Base-by-base conservation (phyloP, 805 yeast genomes). In the Kodamaea hsintzibuensis region DNA sequence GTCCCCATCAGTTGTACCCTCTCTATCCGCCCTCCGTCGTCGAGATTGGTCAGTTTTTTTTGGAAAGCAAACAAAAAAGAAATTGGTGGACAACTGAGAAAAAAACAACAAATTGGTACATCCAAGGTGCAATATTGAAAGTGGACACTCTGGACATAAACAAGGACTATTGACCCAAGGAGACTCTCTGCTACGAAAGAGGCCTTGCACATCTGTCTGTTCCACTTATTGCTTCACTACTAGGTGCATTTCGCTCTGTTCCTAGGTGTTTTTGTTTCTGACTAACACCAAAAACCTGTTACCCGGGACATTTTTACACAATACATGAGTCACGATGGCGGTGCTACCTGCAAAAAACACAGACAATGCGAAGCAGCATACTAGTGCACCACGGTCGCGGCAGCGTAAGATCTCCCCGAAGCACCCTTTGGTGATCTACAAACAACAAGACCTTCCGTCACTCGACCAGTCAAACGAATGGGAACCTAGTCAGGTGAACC, bases 331-430 rank as follows among this genome's bases (percentile, higher is more conserved):
- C 39, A 35, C 39, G 18, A 75, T 75, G 79, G 79, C 79, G 52
- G 65, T 73, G 47, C 72, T 71, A 51, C 77, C 77, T 53, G 66
- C 77, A 38, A 73, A 70, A 44, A 68, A 66, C 49, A 65, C 72
- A 51, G 60, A 63, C 72, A 45, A 60, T 57, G 55, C 75, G 55
- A 52, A 74, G 57, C 51, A 72, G 56, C 40, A 77, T 74, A 18
- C 77, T 64, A 50, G 77, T 55, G 39, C 76, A 51, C 88, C 93
- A 42, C 77, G 97, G 57, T 92, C 92, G 72, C 85, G 99, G 60
- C 98, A 93, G 77, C 82, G 98, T 56, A 95, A 95, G 73, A 92
- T 93, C 60, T 88, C 96, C 47, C 95, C 92, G 47, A 95, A 92
- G 69, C 96, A 91, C 68, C 84, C 89, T 9, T 80, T 93, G 54